These are phyloP conservation scores for Pythium insidiosum DNA, from an alignment of 352 stramenopile species.

Conservation along the genomic window DNA sequence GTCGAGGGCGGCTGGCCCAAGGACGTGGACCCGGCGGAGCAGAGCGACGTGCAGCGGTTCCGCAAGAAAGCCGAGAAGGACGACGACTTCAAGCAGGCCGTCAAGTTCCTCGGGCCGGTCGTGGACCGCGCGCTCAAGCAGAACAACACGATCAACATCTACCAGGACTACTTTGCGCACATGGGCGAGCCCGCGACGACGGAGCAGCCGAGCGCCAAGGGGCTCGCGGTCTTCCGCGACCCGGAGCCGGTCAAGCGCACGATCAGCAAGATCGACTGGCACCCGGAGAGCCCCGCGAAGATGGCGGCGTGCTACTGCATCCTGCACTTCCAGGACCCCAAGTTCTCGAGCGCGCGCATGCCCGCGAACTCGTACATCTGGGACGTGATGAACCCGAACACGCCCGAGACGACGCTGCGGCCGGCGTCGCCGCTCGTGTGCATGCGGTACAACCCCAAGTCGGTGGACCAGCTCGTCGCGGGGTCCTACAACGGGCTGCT, in stretches of 20 bases:
- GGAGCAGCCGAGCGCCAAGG: slow-evolving; percentile 94
- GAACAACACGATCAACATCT: slow-evolving; percentile 98
- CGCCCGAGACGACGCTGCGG: slow-evolving; percentile 90
- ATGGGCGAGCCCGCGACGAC: slow-evolving; percentile 88
- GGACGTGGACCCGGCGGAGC: slow-evolving; percentile 95
- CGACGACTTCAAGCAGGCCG: slow-evolving; percentile 93
- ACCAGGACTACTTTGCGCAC: slow-evolving; percentile 94
- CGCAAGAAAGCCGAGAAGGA: slow-evolving; percentile 97
- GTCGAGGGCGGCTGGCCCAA: slow-evolving; percentile 96
- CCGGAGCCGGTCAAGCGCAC: slow-evolving; percentile 90
- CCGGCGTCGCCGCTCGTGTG: slow-evolving; percentile 84
- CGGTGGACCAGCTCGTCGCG: slow-evolving; percentile 92
- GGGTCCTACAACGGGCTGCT: slow-evolving; percentile 97
- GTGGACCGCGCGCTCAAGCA: slow-evolving; percentile 93
- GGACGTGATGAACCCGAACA: slow-evolving; percentile 97
- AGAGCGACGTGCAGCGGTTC: slow-evolving; percentile 93
- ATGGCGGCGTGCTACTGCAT: slow-evolving; percentile 97
- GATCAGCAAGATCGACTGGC: slow-evolving; percentile 96
- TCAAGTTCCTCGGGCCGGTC: slow-evolving; percentile 90
- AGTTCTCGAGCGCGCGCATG: slow-evolving; percentile 78
- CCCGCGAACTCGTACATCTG: slow-evolving; percentile 92
- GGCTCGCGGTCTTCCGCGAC: slow-evolving; percentile 96
- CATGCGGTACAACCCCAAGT: slow-evolving; percentile 96
- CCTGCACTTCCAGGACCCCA: slow-evolving; percentile 93
- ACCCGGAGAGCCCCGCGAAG: slow-evolving; percentile 93